Percentiles rank a stretch among this genome's conserved stretches.
phyloP scores from a whole-genome alignment of 2,329 filamentous ascomycete genomes.

The Penicillium polonicum region DNA sequence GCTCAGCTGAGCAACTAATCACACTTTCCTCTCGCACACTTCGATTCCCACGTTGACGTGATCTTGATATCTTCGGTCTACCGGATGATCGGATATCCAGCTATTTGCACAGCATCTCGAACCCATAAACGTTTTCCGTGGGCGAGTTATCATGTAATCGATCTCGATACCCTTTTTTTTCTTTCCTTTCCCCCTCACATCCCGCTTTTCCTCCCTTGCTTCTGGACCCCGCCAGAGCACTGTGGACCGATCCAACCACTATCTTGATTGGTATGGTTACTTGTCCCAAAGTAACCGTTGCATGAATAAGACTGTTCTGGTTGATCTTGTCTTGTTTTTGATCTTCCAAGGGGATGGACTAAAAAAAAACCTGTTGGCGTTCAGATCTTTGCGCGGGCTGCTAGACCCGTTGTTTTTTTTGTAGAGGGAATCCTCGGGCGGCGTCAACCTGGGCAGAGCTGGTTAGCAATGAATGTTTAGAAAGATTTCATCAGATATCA shows the following conservation, averaged over 20 bases:
- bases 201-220: slow-evolving; percentile 21
- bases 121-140: slow-evolving; percentile 5
- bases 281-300: slow-evolving; percentile 15
- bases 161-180: slow-evolving; percentile 34
- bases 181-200: slow-evolving; percentile 10
- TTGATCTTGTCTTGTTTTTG: slow-evolving; percentile 5
- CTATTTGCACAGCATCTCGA: slow-evolving; percentile 15
- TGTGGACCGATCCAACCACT: slow-evolving; percentile 3
- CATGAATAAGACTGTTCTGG: slow-evolving; percentile 11
- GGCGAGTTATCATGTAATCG: slow-evolving; percentile 24
- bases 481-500: not conserved
- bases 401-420: slow-evolving; percentile 11
- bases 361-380: slow-evolving; percentile 19
- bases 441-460: slow-evolving; percentile 21
- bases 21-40: slow-evolving; percentile 11
- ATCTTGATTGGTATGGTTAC: not conserved
- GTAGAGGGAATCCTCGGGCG: slow-evolving; percentile 19
- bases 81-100: slow-evolving; percentile 14
- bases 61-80: slow-evolving; percentile 11
- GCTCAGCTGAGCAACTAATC: slow-evolving; percentile 60
- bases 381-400: slow-evolving; percentile 16
- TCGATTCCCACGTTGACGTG: slow-evolving; percentile 13
- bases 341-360: slow-evolving; percentile 7
- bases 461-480: slow-evolving; percentile 19
- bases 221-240: slow-evolving; percentile 16